Evolutionary conservation across 225 moss, liverwort and hornwort genomes (phyloP).

Genomic region (Sphagnum contortum): DNA sequence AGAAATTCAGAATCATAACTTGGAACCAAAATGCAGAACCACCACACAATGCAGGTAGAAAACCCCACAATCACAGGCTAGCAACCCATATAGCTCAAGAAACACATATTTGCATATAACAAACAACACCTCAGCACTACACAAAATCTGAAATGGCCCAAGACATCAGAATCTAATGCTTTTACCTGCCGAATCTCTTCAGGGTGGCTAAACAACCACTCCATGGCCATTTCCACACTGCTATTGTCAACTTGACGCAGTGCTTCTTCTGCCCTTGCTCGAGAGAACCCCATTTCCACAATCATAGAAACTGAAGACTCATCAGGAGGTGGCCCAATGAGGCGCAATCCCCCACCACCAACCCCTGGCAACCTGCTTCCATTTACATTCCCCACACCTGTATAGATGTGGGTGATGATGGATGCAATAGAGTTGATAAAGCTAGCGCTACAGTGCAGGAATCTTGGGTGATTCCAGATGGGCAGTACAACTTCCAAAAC

Average conservation of each 20-base stretch:
- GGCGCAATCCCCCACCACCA: conserved; percentile 46
- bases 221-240: conserved; percentile 88
- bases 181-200: conserved; percentile 74
- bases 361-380: conserved; percentile 35
- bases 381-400: conserved; percentile 79
- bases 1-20: too few species aligned
- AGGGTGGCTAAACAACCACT: conserved; percentile 89
- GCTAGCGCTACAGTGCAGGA: conserved; percentile 68
- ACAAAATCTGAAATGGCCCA: too few species aligned
- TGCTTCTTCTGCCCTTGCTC: conserved; percentile 85
- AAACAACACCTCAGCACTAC: too few species aligned
- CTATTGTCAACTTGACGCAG: conserved; percentile 73
- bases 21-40: too few species aligned
- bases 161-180: too few species aligned
- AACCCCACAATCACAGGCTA: too few species aligned
- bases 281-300: conserved; percentile 94
- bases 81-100: too few species aligned
- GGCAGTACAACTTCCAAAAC: conserved; percentile 88
- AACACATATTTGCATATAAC: too few species aligned
- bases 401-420: conserved; percentile 79
- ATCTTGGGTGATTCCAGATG: conserved; percentile 86
- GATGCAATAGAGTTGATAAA: conserved; percentile 84
- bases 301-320: conserved; percentile 69
- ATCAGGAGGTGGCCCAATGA: conserved; percentile 74
- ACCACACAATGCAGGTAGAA: too few species aligned